These are phyloP conservation scores for Melanomma pulvis-pyrius DNA, from an alignment of 495 filamentous ascomycete species.

Conservation along the genomic window DNA sequence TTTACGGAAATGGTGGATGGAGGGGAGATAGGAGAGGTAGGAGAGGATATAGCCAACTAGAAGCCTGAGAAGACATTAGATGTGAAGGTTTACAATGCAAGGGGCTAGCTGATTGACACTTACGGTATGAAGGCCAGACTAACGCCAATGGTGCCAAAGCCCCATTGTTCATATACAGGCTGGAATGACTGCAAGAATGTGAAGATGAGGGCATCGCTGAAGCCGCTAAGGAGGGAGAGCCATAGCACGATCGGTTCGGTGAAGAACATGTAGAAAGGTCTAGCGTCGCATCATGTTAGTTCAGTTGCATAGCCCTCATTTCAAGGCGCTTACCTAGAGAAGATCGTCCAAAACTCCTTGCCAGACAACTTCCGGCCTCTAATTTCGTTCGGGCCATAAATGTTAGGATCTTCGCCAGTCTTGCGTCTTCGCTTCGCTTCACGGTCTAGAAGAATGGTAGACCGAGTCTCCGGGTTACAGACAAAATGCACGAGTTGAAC, in stretches of 20 bases:
- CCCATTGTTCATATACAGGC: slow-evolving; percentile 39
- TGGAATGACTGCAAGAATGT: slow-evolving; percentile 34
- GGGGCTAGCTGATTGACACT: not conserved
- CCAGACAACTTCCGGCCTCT: not conserved
- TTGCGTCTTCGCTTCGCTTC: slow-evolving; percentile 34
- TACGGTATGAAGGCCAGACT: slow-evolving; percentile 34
- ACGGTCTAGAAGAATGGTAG: slow-evolving; percentile 34
- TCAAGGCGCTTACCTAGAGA: slow-evolving; percentile 4
- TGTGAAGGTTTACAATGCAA: not conserved
- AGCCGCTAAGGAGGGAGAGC: slow-evolving; percentile 27
- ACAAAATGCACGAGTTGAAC: slow-evolving; percentile 30
- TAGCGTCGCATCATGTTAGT: slow-evolving; percentile 4
- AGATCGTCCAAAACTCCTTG: slow-evolving; percentile 36
- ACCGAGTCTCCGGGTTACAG: slow-evolving; percentile 31
- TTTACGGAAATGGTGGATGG: slow-evolving; percentile 27
- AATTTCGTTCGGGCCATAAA: slow-evolving; percentile 38
- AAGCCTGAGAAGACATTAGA: not conserved
- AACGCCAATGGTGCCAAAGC: slow-evolving; percentile 33
- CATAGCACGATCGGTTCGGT: slow-evolving; percentile 37
- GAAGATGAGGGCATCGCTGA: slow-evolving; percentile 40
- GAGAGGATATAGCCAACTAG: not conserved
- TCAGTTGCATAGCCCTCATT: not conserved
- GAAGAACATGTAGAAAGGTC: slow-evolving; percentile 42
- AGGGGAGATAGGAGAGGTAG: slow-evolving; percentile 39
- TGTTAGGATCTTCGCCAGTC: slow-evolving; percentile 29